Conservation (phyloP, 2,329 filamentous ascomycete species). For the Penicillium sclerotiorum region DNA sequence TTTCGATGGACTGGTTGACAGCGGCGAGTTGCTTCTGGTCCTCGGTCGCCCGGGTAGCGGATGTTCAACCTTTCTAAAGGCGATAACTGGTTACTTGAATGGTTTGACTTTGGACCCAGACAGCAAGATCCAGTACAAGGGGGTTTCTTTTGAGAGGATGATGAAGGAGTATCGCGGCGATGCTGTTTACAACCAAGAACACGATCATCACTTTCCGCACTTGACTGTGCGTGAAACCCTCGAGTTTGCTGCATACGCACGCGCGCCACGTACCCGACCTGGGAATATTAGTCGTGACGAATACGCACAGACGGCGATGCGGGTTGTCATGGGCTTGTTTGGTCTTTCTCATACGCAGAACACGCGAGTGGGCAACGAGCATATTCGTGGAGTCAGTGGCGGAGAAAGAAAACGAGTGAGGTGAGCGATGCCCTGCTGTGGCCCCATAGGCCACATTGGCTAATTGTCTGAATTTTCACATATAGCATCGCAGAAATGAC, state of each 20-base stretch:
- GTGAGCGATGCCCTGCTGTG: no score
- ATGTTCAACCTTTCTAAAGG: slow-evolving; percentile 72
- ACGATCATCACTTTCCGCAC: slow-evolving; percentile 70
- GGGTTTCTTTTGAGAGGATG: slow-evolving; percentile 65
- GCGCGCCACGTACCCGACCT: slow-evolving; percentile 45
- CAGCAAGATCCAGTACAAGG: slow-evolving; percentile 70
- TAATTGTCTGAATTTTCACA: no score
- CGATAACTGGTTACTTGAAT: slow-evolving; percentile 65
- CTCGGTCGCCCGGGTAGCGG: slow-evolving; percentile 70
- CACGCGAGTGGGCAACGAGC: slow-evolving; percentile 63
- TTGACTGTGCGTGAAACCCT: slow-evolving; percentile 74
- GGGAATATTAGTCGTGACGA: slow-evolving; percentile 69
- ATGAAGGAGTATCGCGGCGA: slow-evolving; percentile 68
- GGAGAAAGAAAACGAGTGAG: slow-evolving; percentile 75
- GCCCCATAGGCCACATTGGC: no score
- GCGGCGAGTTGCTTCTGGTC: slow-evolving; percentile 69
- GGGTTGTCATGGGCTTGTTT: slow-evolving; percentile 70
- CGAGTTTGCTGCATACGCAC: slow-evolving; percentile 56
- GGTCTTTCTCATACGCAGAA: slow-evolving; percentile 71
- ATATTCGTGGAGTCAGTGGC: slow-evolving; percentile 66
- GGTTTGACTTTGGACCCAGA: slow-evolving; percentile 64
- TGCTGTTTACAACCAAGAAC: slow-evolving; percentile 72
- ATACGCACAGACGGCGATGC: slow-evolving; percentile 62
- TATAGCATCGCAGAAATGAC: slow-evolving; percentile 71
- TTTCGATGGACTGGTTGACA: slow-evolving; percentile 66